phyloP scores from a whole-genome alignment of 768 basidiomycete genomes.

The Leucogyrophana mollusca region DNA sequence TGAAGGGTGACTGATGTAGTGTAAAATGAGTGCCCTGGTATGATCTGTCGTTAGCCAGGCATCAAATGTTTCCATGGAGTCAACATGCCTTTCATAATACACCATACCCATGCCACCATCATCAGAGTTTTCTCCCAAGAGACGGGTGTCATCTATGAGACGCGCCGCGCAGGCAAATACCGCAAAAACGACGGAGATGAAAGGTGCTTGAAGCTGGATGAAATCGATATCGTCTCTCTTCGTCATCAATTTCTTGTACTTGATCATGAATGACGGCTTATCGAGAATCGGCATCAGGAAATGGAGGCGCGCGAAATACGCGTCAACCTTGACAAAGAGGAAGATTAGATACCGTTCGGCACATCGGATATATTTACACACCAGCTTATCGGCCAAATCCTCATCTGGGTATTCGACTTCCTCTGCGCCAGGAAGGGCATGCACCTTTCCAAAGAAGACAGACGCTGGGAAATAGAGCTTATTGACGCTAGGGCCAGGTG shows the following conservation, averaged over 20 bases:
- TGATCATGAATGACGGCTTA: slow-evolving; percentile 76
- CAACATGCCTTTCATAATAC: slow-evolving; percentile 78
- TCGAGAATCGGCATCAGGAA: slow-evolving; percentile 87
- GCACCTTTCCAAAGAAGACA: slow-evolving; percentile 84
- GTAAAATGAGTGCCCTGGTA: slow-evolving; percentile 78
- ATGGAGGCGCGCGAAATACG: slow-evolving; percentile 86
- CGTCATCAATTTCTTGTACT: slow-evolving; percentile 76
- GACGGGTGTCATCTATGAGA: slow-evolving; percentile 71
- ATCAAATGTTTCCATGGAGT: slow-evolving; percentile 1
- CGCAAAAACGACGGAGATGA: slow-evolving; percentile 82
- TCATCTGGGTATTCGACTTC: slow-evolving; percentile 86
- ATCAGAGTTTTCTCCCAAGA: slow-evolving; percentile 58
- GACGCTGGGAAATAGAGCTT: slow-evolving; percentile 87
- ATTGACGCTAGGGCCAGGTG: slow-evolving; percentile 76
- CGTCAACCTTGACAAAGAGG: slow-evolving; percentile 58
- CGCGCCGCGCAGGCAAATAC: slow-evolving; percentile 87
- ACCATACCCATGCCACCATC: slow-evolving; percentile 89
- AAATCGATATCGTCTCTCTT: slow-evolving; percentile 51
- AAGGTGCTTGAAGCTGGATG: slow-evolving; percentile 64
- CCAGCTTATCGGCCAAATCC: slow-evolving; percentile 85
- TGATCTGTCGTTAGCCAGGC: slow-evolving; percentile 1
- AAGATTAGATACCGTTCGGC: slow-evolving; percentile 19
- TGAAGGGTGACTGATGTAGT: slow-evolving; percentile 88
- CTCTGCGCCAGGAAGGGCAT: slow-evolving; percentile 77
- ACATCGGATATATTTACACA: slow-evolving; percentile 37